Conservation (phyloP, 495 filamentous ascomycete species). For the Aspergillus leporis region DNA sequence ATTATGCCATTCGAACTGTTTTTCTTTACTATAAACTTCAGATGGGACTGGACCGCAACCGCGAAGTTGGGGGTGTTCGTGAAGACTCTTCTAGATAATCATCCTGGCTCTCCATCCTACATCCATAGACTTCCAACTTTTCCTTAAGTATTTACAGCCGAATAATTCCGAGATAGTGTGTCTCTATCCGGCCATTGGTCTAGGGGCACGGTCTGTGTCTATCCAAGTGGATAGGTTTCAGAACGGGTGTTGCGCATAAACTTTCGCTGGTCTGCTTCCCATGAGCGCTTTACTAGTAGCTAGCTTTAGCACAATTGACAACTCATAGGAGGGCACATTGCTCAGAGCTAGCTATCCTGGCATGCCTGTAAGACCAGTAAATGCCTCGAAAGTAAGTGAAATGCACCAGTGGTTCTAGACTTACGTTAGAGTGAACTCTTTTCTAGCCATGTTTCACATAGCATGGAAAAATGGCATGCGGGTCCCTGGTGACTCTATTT, state of each 20-base stretch:
- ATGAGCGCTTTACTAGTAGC: not conserved
- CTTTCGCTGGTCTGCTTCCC: not conserved
- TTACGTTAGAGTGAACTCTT: not conserved
- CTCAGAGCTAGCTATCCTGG: not conserved
- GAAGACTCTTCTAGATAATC: not conserved
- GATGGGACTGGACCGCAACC: not conserved
- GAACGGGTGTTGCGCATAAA: constrained; percentile 2
- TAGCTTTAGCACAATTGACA: not conserved
- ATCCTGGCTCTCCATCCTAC: too few species aligned
- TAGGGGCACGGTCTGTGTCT: not conserved
- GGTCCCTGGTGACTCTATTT: not conserved
- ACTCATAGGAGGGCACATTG: not conserved
- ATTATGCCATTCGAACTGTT: not conserved
- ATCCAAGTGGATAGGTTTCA: not conserved
- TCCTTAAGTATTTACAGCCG: not conserved
- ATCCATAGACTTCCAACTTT: too few species aligned
- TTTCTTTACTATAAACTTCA: not conserved
- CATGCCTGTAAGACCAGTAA: not conserved
- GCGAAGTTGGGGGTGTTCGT: not conserved
- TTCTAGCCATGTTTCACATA: not conserved
- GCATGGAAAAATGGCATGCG: not conserved
- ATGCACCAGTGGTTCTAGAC: not conserved
- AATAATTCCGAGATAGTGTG: not conserved
- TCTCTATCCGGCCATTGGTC: not conserved
- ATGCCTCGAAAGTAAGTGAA: not conserved